phyloP scores from a whole-genome alignment of 139 green algal species.

The Chlorella sp. region DNA sequence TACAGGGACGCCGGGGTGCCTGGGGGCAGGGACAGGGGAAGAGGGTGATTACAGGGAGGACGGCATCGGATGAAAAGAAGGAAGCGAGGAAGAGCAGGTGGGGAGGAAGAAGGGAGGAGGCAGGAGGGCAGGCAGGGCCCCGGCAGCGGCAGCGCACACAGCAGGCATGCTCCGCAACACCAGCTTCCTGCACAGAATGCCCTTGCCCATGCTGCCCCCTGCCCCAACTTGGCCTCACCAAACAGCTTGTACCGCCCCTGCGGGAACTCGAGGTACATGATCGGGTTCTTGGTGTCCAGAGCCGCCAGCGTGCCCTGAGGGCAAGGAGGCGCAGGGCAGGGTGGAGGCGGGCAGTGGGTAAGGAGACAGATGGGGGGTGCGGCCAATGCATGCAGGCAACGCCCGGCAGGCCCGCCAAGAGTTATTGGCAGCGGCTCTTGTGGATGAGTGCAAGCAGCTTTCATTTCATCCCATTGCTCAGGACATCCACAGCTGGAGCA shows the following conservation, averaged over 20 bases:
- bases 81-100: no score
- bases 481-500: no score
- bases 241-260: slow-evolving; percentile 80
- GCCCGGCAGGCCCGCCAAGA: background rate
- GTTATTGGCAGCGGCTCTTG: no score
- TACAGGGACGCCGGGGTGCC: no score
- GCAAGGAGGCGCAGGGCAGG: background rate
- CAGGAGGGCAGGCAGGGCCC: background rate
- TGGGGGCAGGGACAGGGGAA: no score
- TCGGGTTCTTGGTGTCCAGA: slow-evolving; percentile 84
- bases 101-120: background rate
- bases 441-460: background rate
- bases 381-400: background rate
- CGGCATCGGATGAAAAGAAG: no score
- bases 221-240: slow-evolving; percentile 51
- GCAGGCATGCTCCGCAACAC: background rate
- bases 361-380: background rate
- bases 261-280: slow-evolving; percentile 91
- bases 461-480: background rate
- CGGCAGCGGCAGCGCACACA: background rate
- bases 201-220: no score
- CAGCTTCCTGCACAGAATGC: background rate
- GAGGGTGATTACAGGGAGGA: no score
- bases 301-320: slow-evolving; percentile 74
- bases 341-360: background rate